Conservation (phyloP, 139 green algal species). For the Gonium pectorale region DNA sequence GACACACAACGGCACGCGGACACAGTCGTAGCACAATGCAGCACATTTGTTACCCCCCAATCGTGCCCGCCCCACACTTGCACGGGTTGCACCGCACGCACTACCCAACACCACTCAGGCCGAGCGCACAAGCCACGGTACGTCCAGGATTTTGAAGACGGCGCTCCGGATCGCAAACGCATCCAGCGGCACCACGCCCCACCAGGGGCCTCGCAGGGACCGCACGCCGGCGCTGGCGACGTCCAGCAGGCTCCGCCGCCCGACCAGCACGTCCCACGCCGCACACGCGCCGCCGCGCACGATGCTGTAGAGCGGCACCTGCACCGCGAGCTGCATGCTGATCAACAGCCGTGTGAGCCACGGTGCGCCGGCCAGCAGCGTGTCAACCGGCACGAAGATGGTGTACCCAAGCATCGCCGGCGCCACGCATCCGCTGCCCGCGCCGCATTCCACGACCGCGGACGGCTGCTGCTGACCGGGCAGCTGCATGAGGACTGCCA, state of each 20-base stretch:
- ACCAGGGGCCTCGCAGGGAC: not conserved
- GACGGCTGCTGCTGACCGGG: not conserved
- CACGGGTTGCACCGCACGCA: no score
- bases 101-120: no score
- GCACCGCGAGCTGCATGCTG: not conserved
- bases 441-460: not conserved
- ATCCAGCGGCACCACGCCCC: not conserved
- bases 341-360: not conserved
- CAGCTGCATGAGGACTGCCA: not conserved
- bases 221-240: not conserved
- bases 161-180: not conserved
- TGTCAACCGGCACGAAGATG: not conserved
- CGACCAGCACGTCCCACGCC: not conserved
- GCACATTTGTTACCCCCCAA: no score
- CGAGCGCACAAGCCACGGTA: not conserved
- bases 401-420: not conserved
- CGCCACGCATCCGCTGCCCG: not conserved
- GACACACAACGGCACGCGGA: no score
- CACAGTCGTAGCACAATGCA: no score
- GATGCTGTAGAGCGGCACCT: not conserved
- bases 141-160: not conserved
- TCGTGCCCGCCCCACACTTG: no score
- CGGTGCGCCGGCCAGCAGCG: not conserved
- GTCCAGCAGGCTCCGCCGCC: not conserved
- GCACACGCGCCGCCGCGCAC: not conserved